Percentiles rank a stretch among this genome's conserved stretches.
These are phyloP conservation scores for Amesomyces nigricolor DNA, from an alignment of 2,329 filamentous ascomycete species.

Conservation along the genomic window DNA sequence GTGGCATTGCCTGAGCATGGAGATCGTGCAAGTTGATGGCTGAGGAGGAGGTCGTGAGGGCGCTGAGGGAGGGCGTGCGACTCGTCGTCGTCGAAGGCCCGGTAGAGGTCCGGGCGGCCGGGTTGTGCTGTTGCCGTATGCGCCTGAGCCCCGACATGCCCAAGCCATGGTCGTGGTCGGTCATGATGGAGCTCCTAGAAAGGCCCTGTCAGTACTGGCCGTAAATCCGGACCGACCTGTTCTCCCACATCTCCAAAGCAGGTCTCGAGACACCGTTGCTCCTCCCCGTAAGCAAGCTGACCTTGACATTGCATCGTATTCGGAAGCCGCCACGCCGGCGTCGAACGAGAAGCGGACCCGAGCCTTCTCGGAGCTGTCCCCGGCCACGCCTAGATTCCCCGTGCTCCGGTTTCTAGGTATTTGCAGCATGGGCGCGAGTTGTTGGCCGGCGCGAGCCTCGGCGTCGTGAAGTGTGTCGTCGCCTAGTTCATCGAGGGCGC, in stretches of 20 bases:
- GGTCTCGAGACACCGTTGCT: background rate
- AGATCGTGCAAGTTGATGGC: conserved; percentile 60
- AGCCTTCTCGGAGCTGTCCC: conserved; percentile 50
- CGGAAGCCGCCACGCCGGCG: conserved; percentile 53
- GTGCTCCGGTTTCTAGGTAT: conserved; percentile 62
- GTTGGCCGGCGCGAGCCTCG: conserved; percentile 40
- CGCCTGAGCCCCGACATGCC: conserved; percentile 82
- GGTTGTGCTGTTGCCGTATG: conserved; percentile 76
- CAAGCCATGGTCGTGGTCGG: conserved; percentile 81
- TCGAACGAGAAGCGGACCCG: conserved; percentile 73
- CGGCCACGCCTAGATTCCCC: conserved; percentile 50
- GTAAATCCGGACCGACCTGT: conserved; percentile 10
- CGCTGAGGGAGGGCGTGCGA: conserved; percentile 50
- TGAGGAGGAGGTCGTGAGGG: conserved; percentile 62
- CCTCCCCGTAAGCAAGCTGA: conserved; percentile 39
- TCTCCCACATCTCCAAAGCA: conserved; percentile 6
- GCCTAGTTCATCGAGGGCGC: conserved; percentile 29
- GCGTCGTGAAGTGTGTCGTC: conserved; percentile 36
- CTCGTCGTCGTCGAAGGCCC: conserved; percentile 60
- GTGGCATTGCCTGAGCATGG: conserved; percentile 41
- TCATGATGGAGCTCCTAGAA: conserved; percentile 69
- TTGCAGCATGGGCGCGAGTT: conserved; percentile 43
- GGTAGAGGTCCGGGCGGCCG: conserved; percentile 54
- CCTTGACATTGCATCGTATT: conserved; percentile 70
- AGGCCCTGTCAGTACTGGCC: conserved; percentile 21